Conservation (phyloP, 1,139 yeast genomes). For the Suhomyces anneliseae region DNA sequence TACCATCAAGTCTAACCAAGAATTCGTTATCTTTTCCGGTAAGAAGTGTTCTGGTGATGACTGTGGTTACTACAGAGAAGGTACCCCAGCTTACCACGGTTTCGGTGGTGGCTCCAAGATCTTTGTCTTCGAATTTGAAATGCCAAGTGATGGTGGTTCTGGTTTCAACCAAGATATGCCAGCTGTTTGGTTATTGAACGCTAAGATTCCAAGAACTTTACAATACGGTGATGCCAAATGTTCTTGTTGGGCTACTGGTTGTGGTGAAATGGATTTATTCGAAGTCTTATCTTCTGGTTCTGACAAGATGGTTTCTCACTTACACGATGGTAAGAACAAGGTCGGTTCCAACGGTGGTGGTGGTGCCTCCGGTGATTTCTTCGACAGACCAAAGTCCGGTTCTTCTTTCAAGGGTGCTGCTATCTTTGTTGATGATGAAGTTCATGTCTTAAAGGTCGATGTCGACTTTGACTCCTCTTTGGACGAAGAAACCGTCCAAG, state of each 20-base stretch:
- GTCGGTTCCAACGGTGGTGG: slow-evolving; percentile 56
- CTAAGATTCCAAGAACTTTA: slow-evolving; percentile 75
- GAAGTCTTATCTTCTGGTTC: slow-evolving; percentile 73
- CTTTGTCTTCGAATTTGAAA: slow-evolving; percentile 69
- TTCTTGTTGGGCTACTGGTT: slow-evolving; percentile 76
- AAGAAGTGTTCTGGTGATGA: slow-evolving; percentile 48
- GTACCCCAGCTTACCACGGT: slow-evolving; percentile 74
- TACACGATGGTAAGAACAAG: slow-evolving; percentile 85
- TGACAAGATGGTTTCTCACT: slow-evolving; percentile 70
- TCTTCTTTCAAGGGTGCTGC: slow-evolving; percentile 90
- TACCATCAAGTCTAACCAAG: slow-evolving; percentile 56
- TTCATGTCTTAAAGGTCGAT: slow-evolving; percentile 62
- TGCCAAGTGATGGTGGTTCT: slow-evolving; percentile 51
- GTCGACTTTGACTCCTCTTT: slow-evolving; percentile 57
- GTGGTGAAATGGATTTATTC: slow-evolving; percentile 82
- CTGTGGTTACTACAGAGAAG: slow-evolving; percentile 73
- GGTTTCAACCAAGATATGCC: slow-evolving; percentile 61
- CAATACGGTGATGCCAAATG: slow-evolving; percentile 66
- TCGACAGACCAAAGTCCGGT: slow-evolving; percentile 73
- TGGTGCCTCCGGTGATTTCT: slow-evolving; percentile 87
- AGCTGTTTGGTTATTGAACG: slow-evolving; percentile 76
- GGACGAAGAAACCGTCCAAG: slow-evolving; percentile 49
- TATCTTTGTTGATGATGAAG: slow-evolving; percentile 54
- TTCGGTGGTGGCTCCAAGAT: slow-evolving; percentile 64
- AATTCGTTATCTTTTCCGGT: slow-evolving; percentile 62